Evolutionary conservation across 2,329 filamentous ascomycete species (phyloP).

Genomic region (Westerdykella sp.): DNA sequence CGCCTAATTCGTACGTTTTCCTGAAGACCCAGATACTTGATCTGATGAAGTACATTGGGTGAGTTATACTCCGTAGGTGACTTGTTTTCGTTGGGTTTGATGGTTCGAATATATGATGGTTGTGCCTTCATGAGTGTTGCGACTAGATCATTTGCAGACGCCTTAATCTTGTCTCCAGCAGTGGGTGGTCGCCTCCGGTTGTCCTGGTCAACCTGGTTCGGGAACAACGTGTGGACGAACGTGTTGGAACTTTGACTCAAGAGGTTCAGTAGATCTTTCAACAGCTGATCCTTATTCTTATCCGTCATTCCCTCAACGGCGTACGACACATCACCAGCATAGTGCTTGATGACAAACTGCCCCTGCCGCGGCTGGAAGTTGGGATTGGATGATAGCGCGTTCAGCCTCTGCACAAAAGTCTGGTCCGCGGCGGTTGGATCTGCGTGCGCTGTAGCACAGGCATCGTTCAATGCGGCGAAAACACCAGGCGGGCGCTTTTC

Average conservation of each 20-base stretch:
- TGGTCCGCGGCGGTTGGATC: slow-evolving; percentile 91
- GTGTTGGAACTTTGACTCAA: slow-evolving; percentile 76
- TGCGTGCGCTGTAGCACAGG: slow-evolving; percentile 95
- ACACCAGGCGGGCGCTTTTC: slow-evolving; percentile 83
- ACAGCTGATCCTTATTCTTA: slow-evolving; percentile 96
- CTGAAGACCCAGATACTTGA: slow-evolving; percentile 98
- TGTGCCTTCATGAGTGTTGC: slow-evolving; percentile 95
- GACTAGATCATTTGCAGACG: slow-evolving; percentile 89
- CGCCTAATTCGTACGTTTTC: slow-evolving; percentile 97
- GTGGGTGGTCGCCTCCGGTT: slow-evolving; percentile 91
- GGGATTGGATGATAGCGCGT: slow-evolving; percentile 76
- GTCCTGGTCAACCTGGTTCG: slow-evolving; percentile 88
- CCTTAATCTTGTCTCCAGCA: slow-evolving; percentile 91
- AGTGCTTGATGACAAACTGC: slow-evolving; percentile 98
- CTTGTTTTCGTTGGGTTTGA: slow-evolving; percentile 99
- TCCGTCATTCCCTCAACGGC: slow-evolving; percentile 95
- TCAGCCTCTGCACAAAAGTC: slow-evolving; percentile 90
- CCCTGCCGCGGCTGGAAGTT: slow-evolving; percentile 90
- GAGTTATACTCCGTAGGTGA: slow-evolving; percentile 88
- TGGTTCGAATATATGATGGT: slow-evolving; percentile 96
- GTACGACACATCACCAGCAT: slow-evolving; percentile 94
- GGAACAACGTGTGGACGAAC: slow-evolving; percentile 86
- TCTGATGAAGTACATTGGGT: slow-evolving; percentile 90
- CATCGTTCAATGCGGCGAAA: slow-evolving; percentile 94
- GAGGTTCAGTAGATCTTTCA: slow-evolving; percentile 88